Percentiles rank a stretch among this genome's conserved stretches.
Evolutionary conservation across 306 rosid genomes (phyloP).

Genomic region (Cucurbita pepo): DNA sequence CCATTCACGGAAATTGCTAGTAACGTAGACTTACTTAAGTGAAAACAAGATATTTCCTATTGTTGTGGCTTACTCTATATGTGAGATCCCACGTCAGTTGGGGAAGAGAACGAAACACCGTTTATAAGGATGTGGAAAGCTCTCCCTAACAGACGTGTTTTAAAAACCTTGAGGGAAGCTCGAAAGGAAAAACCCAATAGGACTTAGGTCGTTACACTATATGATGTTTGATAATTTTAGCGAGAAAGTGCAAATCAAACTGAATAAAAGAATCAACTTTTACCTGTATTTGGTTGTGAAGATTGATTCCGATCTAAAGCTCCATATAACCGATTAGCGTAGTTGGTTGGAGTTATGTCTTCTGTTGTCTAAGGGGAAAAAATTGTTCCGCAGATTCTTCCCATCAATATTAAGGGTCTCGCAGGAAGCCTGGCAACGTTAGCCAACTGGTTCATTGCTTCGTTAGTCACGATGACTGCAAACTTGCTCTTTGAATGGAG

Average conservation of each 20-base stretch:
- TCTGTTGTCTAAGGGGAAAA: not conserved
- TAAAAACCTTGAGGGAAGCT: too few relatives aligned
- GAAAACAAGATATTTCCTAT: not conserved
- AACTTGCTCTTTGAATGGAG: conserved; percentile 66
- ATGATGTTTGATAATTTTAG: not conserved
- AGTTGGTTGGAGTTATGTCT: not conserved
- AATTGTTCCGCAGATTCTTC: conserved; percentile 46
- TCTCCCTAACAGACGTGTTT: too few relatives aligned
- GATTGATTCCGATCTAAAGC: not conserved
- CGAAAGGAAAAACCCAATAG: too few relatives aligned
- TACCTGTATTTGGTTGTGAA: not conserved
- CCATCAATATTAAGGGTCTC: conserved; percentile 61
- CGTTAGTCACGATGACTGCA: conserved; percentile 57
- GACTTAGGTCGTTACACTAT: too few relatives aligned
- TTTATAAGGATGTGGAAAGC: too few relatives aligned
- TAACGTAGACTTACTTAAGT: not conserved
- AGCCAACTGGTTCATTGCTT: conserved; percentile 52
- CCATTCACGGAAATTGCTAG: not conserved
- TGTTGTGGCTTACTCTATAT: not conserved
- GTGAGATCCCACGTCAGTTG: too few relatives aligned
- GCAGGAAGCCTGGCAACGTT: conserved; percentile 66
- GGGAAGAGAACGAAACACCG: too few relatives aligned
- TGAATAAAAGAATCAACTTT: not conserved
- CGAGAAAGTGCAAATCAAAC: not conserved
- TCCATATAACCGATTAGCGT: not conserved